Evolutionary conservation across 2,329 filamentous ascomycete genomes (phyloP).

Genomic region (Ophiosphaerella narmari): DNA sequence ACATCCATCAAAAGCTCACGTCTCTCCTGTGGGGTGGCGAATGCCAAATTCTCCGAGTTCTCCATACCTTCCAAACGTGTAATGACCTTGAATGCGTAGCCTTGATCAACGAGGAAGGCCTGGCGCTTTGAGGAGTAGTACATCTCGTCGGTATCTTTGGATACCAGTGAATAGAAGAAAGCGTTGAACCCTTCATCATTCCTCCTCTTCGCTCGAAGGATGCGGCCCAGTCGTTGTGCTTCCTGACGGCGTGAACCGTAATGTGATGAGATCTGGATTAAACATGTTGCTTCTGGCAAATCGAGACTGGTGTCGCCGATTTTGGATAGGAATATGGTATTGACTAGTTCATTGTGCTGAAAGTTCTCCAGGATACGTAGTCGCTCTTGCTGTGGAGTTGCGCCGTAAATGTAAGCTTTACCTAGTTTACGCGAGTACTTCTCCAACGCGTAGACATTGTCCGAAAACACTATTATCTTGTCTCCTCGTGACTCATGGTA

Average conservation of each 20-base stretch:
- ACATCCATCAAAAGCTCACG: conserved; percentile 88
- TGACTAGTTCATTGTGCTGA: conserved; percentile 86
- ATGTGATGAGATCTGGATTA: conserved; percentile 97
- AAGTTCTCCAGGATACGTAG: conserved; percentile 90
- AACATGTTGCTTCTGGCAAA: conserved; percentile 90
- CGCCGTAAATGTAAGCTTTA: conserved; percentile 91
- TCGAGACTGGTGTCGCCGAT: conserved; percentile 99
- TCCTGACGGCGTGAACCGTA: conserved; percentile 97
- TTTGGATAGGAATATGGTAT: conserved; percentile 94
- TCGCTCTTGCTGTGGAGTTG: conserved; percentile 83
- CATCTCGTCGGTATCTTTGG: conserved; percentile 98
- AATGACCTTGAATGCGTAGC: conserved; percentile 98
- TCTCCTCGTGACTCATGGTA: conserved; percentile 94
- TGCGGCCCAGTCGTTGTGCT: conserved; percentile 89
- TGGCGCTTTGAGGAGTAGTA: conserved; percentile 96
- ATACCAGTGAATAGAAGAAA: conserved; percentile 97
- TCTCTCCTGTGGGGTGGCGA: conserved; percentile 76
- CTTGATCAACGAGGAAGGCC: conserved; percentile 95
- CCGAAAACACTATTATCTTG: conserved; percentile 97
- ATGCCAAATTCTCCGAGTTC: conserved; percentile 77
- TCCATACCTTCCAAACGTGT: conserved; percentile 93
- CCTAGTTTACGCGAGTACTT: conserved; percentile 81
- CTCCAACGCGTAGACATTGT: conserved; percentile 92
- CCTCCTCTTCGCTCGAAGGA: conserved; percentile 89
- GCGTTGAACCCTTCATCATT: conserved; percentile 99